phyloP scores from a whole-genome alignment of 2,329 filamentous ascomycete genomes.

The Zymoseptoria ardabiliae region DNA sequence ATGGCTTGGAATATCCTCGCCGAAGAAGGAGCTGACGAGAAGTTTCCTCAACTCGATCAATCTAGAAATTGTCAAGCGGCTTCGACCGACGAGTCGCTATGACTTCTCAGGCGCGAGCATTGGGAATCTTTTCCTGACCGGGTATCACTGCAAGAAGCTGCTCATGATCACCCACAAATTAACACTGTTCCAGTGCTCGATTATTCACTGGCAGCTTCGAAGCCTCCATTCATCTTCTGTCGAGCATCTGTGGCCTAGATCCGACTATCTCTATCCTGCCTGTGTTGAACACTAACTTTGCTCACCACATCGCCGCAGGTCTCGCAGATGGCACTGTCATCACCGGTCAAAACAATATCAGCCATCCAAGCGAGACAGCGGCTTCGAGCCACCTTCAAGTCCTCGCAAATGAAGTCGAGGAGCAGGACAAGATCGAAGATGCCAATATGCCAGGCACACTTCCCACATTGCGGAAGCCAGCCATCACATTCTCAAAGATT shows the following conservation, averaged over 20 bases:
- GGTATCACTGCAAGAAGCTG: too few species aligned
- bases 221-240: constrained; percentile 81
- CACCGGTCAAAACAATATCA: constrained; percentile 87
- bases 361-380: constrained; percentile 63
- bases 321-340: constrained; percentile 70
- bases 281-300: constrained; percentile 90
- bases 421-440: constrained; percentile 65
- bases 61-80: constrained; percentile 42
- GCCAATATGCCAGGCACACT: constrained; percentile 76
- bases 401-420: constrained; percentile 36
- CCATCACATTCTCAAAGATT: constrained; percentile 73
- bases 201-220: constrained; percentile 91
- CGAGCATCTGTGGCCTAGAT: constrained; percentile 78
- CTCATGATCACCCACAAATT: too few species aligned
- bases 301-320: constrained; percentile 84
- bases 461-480: constrained; percentile 68
- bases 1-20: constrained; percentile 53
- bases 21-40: constrained; percentile 46
- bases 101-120: constrained; percentile 46
- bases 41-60: constrained; percentile 46
- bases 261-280: constrained; percentile 72
- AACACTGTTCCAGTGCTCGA: too few species aligned
- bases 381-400: constrained; percentile 20
- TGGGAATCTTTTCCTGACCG: constrained; percentile 46
- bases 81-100: constrained; percentile 40